Evolutionary conservation across 257 asterid genomes (phyloP).

Genomic region (Solanum arcanum): DNA sequence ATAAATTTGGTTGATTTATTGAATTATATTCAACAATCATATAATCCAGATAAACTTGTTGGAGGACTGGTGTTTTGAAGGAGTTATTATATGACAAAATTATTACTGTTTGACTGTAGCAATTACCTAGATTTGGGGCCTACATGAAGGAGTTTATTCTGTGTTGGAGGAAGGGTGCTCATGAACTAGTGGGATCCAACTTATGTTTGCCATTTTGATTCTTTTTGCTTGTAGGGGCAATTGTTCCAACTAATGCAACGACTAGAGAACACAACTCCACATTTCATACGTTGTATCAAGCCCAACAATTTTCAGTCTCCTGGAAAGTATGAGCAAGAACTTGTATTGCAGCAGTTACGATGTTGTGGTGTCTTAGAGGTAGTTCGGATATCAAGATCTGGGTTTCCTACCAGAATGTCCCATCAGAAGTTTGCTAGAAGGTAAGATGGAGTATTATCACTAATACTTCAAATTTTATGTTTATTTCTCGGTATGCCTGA

Average conservation of each 20-base stretch:
- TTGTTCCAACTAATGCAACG: slow-evolving; percentile 91
- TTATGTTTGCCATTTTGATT: background rate
- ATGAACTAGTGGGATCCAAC: background rate
- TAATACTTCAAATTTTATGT: background rate
- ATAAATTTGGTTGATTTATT: background rate
- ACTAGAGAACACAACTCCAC: slow-evolving; percentile 86
- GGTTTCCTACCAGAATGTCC: slow-evolving; percentile 90
- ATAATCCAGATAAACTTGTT: background rate
- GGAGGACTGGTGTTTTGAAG: background rate
- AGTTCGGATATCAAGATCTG: slow-evolving; percentile 96
- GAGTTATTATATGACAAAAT: background rate
- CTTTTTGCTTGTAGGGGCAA: slow-evolving; percentile 50
- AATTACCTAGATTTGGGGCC: background rate
- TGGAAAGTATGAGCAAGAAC: slow-evolving; percentile 68
- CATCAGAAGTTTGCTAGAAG: slow-evolving; percentile 96
- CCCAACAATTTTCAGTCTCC: slow-evolving; percentile 85
- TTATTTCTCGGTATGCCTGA: background rate
- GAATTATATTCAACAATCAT: background rate
- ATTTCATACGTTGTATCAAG: slow-evolving; percentile 96
- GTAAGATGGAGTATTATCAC: slow-evolving; percentile 20
- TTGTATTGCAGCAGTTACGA: slow-evolving; percentile 80
- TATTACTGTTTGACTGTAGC: background rate
- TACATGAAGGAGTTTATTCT: background rate
- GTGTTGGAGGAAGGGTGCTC: background rate
- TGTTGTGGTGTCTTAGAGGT: slow-evolving; percentile 99